These are phyloP conservation scores for Colletotrichum higginsianum DNA, from an alignment of 2,329 filamentous ascomycete genomes.

Conservation along the genomic window DNA sequence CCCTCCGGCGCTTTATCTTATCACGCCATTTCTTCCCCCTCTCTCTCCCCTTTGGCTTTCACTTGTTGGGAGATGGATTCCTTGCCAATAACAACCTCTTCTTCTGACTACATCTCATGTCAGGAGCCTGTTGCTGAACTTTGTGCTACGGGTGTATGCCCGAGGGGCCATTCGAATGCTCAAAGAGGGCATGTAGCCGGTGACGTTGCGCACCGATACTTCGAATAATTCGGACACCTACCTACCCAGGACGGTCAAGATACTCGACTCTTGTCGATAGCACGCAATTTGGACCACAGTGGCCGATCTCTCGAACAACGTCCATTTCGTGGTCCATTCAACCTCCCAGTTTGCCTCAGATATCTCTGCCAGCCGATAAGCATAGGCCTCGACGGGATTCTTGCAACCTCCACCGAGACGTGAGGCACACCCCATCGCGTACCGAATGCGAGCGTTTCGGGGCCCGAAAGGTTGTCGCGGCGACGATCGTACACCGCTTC, in stretches of 20 bases:
- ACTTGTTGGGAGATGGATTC: background rate
- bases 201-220: background rate
- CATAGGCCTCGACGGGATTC: background rate
- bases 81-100: constrained; percentile 31
- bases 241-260: background rate
- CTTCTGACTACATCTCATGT: constrained; percentile 31
- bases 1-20: background rate
- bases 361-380: background rate
- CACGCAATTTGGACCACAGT: background rate
- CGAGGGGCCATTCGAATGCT: background rate
- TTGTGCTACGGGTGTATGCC: background rate
- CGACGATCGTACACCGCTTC: constrained; percentile 28
- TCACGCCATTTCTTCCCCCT: constrained; percentile 16
- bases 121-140: background rate
- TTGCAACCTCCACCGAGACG: constrained; percentile 2
- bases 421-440: background rate
- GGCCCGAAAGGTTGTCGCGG: background rate
- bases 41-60: background rate
- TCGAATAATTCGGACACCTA: background rate
- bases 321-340: background rate
- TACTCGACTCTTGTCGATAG: background rate
- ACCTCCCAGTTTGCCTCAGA: background rate
- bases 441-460: background rate
- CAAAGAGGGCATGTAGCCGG: background rate
- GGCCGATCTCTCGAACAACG: background rate